Evolutionary conservation across 495 filamentous ascomycete species (phyloP), one percentile per base, ranked within the genome.

Genomic region (Stereocaulon alpinum): DNA sequence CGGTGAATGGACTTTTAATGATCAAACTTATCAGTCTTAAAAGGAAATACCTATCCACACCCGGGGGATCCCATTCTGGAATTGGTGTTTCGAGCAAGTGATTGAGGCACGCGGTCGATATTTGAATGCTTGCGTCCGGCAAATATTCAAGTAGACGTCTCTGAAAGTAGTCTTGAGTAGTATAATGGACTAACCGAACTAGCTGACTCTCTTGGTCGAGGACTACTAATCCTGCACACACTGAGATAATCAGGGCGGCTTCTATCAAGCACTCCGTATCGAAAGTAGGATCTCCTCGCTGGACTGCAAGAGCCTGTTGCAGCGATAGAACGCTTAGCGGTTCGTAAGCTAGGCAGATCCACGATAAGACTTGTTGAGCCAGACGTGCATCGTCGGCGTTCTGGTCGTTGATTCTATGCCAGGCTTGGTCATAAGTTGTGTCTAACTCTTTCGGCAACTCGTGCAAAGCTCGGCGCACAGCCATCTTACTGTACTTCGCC

Each of bases 161-260:
- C n/a, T 18, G 24, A 15, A 48, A 27, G 56, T 71, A 72, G 42
- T 71, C 64, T 29, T 72, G 67, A 15, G 69, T 66, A 5, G 70
- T 71, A 47, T 70, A 70, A 55, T 67, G 63, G 7, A 67, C 61
- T 6, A 67, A 42, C 29, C 70, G 67, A 18, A 73, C 68, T 9
- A 64, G 69, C 22, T 64, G 59, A 55, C 63, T 68, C 32, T 72
- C 64, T 18, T 64, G 62, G 12, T 74, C 71, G 10, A 73, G 61
- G 11, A 64, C 66, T 1, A 73, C 71, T 29, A 74, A 62, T 1
- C 72, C 72, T 32, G 64, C 63, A 41, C 72, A 74, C 15, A 71
- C 65, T 42, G 63, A 63, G 2, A 67, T 34, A 29, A 72, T 63
- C 6, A 68, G 48, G 40, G 59, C 63, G 2, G 61, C 55, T 12